Conservation (phyloP, 768 basidiomycete species). For the Sarcomyxa edulis region DNA sequence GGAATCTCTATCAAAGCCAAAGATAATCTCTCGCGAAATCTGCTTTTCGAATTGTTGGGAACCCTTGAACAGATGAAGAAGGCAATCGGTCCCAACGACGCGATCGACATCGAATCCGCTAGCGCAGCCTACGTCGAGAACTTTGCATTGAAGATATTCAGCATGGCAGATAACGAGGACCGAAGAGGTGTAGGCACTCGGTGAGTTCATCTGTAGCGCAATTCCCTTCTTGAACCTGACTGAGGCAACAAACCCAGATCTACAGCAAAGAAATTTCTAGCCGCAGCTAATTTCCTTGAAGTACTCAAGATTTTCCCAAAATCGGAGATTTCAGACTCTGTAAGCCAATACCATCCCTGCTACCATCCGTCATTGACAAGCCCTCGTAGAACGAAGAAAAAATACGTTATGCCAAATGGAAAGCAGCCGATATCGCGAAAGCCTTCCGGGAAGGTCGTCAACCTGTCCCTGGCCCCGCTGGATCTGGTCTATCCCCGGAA, state of each 20-base stretch:
- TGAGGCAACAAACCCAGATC: constrained; percentile 43
- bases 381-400: constrained; percentile 70
- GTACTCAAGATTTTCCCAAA: constrained; percentile 74
- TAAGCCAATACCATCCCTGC: constrained; percentile 22
- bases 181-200: constrained; percentile 69
- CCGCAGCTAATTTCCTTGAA: constrained; percentile 93
- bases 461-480: constrained; percentile 77
- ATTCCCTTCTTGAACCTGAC: not conserved
- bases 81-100: constrained; percentile 69
- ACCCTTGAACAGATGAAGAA: constrained; percentile 78
- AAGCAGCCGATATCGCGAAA: constrained; percentile 91
- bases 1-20: constrained; percentile 75
- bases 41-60: constrained; percentile 71
- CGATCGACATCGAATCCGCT: constrained; percentile 75
- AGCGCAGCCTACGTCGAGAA: constrained; percentile 91
- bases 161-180: constrained; percentile 87
- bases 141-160: constrained; percentile 90
- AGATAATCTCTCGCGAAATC: constrained; percentile 54
- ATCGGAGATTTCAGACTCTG: constrained; percentile 50
- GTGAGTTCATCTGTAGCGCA: constrained; percentile 43
- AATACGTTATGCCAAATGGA: constrained; percentile 94
- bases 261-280: constrained; percentile 93
- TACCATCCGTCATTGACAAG: not conserved
- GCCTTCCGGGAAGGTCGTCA: constrained; percentile 90
- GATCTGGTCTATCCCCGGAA: constrained; percentile 21